Base-by-base conservation (phyloP, 2,329 filamentous ascomycete genomes). In the Onygenales sp. region DNA sequence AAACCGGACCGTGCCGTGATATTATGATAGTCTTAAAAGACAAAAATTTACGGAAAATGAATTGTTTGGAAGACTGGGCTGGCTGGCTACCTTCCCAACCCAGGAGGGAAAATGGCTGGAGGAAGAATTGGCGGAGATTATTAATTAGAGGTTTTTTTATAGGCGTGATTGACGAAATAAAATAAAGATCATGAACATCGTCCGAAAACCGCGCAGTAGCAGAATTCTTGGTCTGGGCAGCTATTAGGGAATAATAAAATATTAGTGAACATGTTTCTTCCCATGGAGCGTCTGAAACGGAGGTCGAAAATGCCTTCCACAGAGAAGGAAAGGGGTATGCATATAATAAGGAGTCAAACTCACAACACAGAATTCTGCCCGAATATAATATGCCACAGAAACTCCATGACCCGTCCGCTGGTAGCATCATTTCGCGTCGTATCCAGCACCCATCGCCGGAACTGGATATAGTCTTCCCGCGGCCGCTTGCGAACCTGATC, bases 391-490 rank as follows among this genome's bases (percentile, higher is more conserved):
- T 84, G 81, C 81, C 81, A 84, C 14, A 79, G 66, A 59, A 81
- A 83, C 61, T 84, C 80, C 57, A 81, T 72, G 2, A 83, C 73
- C 17, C 80, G 68, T 2, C 80, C 80, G 43, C 74, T 79, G 36
- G 78, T 62, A 14, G 72, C 70, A 60, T 82, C 78, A 4, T 72
- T 69, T 32, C 80, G 61, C 6, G 70, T 63, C 13, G 79, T 80
- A n/a, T 70, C 66, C 10, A 80, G 55, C 44, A 84, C 55, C 81
- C 81, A 84, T 43, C 78, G 64, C 11, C 79, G 70, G 60, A 74
- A 78, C 10, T 70, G 70, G 7, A 75, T 59, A 57, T 83, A 84
- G 54, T 78, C 76, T 10, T 68, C 68, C 51, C 65, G 62, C 9
- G 76, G 69, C 36, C 77, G 66, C 39, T 66, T 63, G 5, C 60